These are phyloP conservation scores for Xylaria grammica DNA, from an alignment of 495 filamentous ascomycete genomes.

Conservation along the genomic window DNA sequence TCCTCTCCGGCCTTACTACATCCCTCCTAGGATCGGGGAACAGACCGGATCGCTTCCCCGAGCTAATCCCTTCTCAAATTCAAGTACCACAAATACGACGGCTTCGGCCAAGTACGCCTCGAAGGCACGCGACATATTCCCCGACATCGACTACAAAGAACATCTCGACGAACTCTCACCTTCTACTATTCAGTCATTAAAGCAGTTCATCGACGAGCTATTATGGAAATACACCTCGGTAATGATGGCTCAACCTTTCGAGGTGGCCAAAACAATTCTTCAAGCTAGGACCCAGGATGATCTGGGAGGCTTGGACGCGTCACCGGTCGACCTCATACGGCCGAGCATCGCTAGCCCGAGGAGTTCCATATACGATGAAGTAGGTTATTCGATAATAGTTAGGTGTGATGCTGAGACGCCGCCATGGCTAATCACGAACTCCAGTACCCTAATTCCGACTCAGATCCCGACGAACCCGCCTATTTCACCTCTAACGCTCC, in stretches of 20 bases:
- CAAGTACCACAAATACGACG: slow-evolving; percentile 50
- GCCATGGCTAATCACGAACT: slow-evolving; percentile 15
- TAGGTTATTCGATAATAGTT: slow-evolving; percentile 34
- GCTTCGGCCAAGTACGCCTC: slow-evolving; percentile 63
- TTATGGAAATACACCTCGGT: slow-evolving; percentile 85
- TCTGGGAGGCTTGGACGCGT: slow-evolving; percentile 40
- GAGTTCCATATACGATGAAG: slow-evolving; percentile 53
- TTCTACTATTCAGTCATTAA: slow-evolving; percentile 71
- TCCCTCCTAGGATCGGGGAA: slow-evolving; percentile 78
- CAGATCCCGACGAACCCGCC: slow-evolving; percentile 76
- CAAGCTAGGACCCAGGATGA: slow-evolving; percentile 71
- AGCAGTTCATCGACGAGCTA: slow-evolving; percentile 75
- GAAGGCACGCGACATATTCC: slow-evolving; percentile 81
- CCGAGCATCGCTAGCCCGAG: slow-evolving; percentile 43
- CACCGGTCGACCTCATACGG: slow-evolving; percentile 30
- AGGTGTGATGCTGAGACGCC: background rate
- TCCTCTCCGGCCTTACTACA: slow-evolving; percentile 93
- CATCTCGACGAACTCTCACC: slow-evolving; percentile 80
- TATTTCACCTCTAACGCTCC: slow-evolving; percentile 84
- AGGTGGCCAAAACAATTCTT: slow-evolving; percentile 91
- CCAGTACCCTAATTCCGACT: slow-evolving; percentile 62
- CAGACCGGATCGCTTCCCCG: slow-evolving; percentile 47
- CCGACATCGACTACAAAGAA: slow-evolving; percentile 87
- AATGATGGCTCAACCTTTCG: slow-evolving; percentile 90
- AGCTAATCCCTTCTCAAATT: slow-evolving; percentile 49